Conservation (phyloP, 495 filamentous ascomycete species). For the Tuber melanosporum region DNA sequence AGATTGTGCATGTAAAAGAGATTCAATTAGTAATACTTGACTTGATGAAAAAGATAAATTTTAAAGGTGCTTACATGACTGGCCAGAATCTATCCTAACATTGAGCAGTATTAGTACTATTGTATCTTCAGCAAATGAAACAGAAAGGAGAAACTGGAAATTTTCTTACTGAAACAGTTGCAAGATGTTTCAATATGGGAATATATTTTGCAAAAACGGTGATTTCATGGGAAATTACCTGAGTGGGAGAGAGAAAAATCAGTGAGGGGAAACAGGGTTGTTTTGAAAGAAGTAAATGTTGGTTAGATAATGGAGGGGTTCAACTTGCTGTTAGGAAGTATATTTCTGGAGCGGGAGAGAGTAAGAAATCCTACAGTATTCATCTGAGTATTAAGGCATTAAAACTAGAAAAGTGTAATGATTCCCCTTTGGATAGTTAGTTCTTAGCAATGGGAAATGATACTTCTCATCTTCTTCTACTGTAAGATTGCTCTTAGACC, state of each 20-base stretch:
- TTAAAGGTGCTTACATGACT: neutral
- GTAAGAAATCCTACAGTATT: neutral
- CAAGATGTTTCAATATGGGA: neutral
- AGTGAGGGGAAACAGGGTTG: constrained; percentile 2
- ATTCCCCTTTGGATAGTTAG: too few relatives aligned
- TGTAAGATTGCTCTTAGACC: too few relatives aligned
- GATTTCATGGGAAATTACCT: constrained; percentile 4
- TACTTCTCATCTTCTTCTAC: too few relatives aligned
- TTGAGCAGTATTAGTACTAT: constrained; percentile 4
- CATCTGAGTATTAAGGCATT: neutral
- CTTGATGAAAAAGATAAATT: constrained; percentile 3
- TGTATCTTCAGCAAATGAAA: neutral
- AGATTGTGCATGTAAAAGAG: too few relatives aligned
- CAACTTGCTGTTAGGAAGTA: constrained; percentile 6
- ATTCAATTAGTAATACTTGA: too few relatives aligned
- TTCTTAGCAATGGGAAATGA: too few relatives aligned
- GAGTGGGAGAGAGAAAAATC: constrained; percentile 4
- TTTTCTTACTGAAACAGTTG: neutral
- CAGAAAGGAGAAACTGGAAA: neutral
- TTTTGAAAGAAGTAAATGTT: constrained; percentile 4
- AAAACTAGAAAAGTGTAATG: too few relatives aligned
- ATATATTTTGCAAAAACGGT: constrained; percentile 11
- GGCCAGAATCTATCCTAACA: constrained; percentile 7
- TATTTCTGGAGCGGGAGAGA: neutral
- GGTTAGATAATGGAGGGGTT: constrained; percentile 15